Conservation (phyloP, 805 yeast species). For the Kregervanrija pseudodelftensis region DNA sequence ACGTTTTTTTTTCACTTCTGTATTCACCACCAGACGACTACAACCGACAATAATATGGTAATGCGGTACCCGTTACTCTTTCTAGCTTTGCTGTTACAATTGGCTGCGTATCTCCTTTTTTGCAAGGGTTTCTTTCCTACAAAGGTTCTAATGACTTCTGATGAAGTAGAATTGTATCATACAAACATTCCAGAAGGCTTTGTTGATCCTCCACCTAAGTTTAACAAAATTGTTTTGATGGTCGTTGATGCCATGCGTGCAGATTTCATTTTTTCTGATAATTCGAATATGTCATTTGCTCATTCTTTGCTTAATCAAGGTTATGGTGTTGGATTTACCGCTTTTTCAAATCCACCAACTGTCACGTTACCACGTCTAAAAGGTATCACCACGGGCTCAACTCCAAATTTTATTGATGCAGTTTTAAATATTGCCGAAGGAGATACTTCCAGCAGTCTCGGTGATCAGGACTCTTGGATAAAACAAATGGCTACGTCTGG, state of each 20-base stretch:
- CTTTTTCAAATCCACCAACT: constrained; percentile 91
- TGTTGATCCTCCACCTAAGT: constrained; percentile 35
- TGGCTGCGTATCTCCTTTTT: constrained; percentile 54
- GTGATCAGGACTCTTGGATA: constrained; percentile 82
- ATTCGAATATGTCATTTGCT: constrained; percentile 59
- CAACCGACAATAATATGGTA: too few species aligned
- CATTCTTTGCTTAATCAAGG: constrained; percentile 63
- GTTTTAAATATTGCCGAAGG: constrained; percentile 90
- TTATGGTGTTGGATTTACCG: constrained; percentile 80
- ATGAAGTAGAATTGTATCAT: constrained; percentile 31
- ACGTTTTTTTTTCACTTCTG: neutral
- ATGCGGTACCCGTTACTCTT: constrained; percentile 1
- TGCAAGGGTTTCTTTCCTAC: constrained; percentile 87
- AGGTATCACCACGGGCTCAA: constrained; percentile 90
- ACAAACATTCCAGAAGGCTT: constrained; percentile 21
- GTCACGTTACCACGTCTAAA: constrained; percentile 92
- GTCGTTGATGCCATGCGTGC: constrained; percentile 91
- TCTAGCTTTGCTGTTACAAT: constrained; percentile 28
- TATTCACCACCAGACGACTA: neutral
- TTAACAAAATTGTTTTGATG: constrained; percentile 66
- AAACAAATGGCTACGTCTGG: constrained; percentile 45
- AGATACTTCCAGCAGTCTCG: constrained; percentile 59
- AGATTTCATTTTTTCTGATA: constrained; percentile 69
- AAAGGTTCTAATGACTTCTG: constrained; percentile 69
- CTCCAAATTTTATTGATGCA: constrained; percentile 92